Percentiles rank a stretch among this genome's conserved stretches.
These are phyloP conservation scores for Choiromyces venosus DNA, from an alignment of 495 filamentous ascomycete genomes.

Conservation along the genomic window DNA sequence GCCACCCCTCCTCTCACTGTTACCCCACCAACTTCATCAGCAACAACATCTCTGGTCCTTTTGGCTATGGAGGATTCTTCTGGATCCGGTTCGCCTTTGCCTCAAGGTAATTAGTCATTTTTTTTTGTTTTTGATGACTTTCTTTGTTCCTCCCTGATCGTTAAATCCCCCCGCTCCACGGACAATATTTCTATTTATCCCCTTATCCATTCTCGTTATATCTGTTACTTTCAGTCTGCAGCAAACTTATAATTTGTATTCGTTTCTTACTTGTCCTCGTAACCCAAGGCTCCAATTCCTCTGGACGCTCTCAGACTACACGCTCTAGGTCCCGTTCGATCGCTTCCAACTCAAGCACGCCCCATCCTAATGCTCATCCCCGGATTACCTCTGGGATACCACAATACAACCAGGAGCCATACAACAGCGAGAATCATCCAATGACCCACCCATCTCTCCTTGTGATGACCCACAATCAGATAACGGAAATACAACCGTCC, in stretches of 20 bases:
- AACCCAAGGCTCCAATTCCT: conserved; percentile 30
- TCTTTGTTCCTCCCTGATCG: neutral
- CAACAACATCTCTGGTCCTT: conserved; percentile 20
- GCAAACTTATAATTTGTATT: neutral
- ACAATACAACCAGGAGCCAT: conserved; percentile 41
- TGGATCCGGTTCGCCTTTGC: conserved; percentile 31
- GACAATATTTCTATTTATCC: conserved; percentile 16
- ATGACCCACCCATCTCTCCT: conserved; percentile 40
- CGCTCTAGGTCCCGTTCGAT: conserved; percentile 41
- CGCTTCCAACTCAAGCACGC: conserved; percentile 31
- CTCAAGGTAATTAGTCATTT: conserved; percentile 31
- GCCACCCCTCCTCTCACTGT: conserved; percentile 26
- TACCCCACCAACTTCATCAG: conserved; percentile 39
- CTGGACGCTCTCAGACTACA: conserved; percentile 32
- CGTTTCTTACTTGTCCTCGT: conserved; percentile 7
- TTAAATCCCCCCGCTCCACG: conserved; percentile 5
- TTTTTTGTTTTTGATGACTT: conserved; percentile 7
- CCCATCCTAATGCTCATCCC: conserved; percentile 28
- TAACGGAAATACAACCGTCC: conserved; percentile 35
- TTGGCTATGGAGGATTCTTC: conserved; percentile 33
- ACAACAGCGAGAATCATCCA: conserved; percentile 41
- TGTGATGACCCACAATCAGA: conserved; percentile 39
- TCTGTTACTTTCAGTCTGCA: neutral
- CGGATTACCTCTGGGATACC: conserved; percentile 28
- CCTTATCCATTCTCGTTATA: neutral